phyloP scores from a whole-genome alignment of 2,329 filamentous ascomycete species.

The Penicillium sp. region DNA sequence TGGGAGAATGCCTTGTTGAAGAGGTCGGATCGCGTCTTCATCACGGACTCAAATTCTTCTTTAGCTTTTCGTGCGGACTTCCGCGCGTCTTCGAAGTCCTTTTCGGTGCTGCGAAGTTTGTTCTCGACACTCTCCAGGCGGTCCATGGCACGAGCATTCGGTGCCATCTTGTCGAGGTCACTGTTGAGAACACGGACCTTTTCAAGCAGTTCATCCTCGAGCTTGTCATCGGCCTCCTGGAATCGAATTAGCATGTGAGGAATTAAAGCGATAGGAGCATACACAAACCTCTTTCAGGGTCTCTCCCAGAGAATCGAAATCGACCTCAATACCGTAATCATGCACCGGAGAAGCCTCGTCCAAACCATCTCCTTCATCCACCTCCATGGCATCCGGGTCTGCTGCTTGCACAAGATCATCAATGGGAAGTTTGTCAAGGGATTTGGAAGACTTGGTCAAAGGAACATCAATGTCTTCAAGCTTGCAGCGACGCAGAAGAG shows the following conservation, averaged over 20 bases:
- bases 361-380: conserved; percentile 64
- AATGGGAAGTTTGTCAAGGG: conserved; percentile 78
- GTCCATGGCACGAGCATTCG: conserved; percentile 94
- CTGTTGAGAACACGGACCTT: conserved; percentile 70
- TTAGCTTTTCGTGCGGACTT: conserved; percentile 70
- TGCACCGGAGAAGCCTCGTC: conserved; percentile 65
- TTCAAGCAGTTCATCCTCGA: conserved; percentile 74
- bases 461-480: conserved; percentile 90
- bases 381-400: conserved; percentile 87
- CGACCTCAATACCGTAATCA: conserved; percentile 86
- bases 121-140: conserved; percentile 82
- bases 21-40: conserved; percentile 77
- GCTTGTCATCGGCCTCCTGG: conserved; percentile 65
- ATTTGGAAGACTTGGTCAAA: conserved; percentile 65
- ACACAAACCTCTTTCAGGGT: conserved; percentile 71
- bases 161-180: conserved; percentile 90
- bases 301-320: conserved; percentile 78
- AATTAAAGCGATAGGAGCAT: not conserved
- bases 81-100: conserved; percentile 84
- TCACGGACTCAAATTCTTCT: conserved; percentile 79
- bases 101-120: conserved; percentile 77
- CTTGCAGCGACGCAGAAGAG: conserved; percentile 81
- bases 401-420: conserved; percentile 71
- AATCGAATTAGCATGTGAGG: conserved; percentile 7
- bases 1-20: conserved; percentile 96